Conservation (phyloP, 2,329 filamentous ascomycete genomes). For the Gaeumannomyces sp. region DNA sequence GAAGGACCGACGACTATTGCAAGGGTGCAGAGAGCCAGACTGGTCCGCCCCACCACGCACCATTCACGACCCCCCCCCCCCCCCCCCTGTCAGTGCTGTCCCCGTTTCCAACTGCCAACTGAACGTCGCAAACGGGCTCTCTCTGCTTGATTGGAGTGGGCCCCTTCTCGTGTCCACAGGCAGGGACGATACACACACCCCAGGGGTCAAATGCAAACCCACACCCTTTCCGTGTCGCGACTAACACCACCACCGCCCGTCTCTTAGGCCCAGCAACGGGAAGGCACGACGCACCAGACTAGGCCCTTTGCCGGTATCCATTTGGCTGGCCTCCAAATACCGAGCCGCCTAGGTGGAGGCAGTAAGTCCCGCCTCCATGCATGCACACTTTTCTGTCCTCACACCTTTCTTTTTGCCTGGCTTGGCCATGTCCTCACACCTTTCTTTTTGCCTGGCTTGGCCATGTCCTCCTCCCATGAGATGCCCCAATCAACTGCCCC, state of each 20-base stretch:
- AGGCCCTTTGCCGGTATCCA: background rate
- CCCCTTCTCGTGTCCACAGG: background rate
- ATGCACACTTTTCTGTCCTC: background rate
- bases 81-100: background rate
- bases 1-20: background rate
- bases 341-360: background rate
- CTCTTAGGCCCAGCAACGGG: background rate
- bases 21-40: background rate
- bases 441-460: background rate
- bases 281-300: background rate
- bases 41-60: background rate
- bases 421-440: background rate
- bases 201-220: background rate
- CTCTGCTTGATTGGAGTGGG: background rate
- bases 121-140: background rate
- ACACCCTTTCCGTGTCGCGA: background rate
- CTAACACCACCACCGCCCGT: background rate
- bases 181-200: background rate
- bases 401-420: too few relatives aligned
- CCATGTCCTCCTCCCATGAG: too few relatives aligned
- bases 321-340: background rate
- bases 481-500: background rate
- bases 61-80: background rate
- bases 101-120: background rate
- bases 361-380: background rate